Conservation (phyloP, 2,329 filamentous ascomycete species). For the Colletotrichum sp. region DNA sequence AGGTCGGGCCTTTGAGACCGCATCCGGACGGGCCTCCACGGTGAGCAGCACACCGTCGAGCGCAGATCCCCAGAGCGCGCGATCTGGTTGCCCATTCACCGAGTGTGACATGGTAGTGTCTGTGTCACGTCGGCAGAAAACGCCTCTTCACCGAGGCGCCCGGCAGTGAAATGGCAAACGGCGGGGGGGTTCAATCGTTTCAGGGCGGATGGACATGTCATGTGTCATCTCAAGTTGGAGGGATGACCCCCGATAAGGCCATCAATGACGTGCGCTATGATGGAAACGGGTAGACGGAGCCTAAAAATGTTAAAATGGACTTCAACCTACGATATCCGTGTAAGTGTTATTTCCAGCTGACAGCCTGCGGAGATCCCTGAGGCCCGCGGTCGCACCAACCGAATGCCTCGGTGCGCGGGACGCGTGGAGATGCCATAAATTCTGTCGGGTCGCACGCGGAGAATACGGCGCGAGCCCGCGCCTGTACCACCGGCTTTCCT, state of each 20-base stretch:
- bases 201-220: neutral
- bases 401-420: neutral
- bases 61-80: neutral
- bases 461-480: neutral
- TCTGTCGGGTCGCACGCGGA: neutral
- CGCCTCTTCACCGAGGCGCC: neutral
- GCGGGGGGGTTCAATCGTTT: neutral
- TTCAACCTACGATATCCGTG: neutral
- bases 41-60: neutral
- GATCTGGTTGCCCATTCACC: constrained; percentile 5
- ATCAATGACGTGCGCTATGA: neutral
- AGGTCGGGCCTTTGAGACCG: neutral
- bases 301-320: neutral
- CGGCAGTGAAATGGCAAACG: neutral
- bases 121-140: neutral
- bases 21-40: neutral
- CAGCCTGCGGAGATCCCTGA: neutral
- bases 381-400: neutral
- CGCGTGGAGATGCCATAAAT: neutral
- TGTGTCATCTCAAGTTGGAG: neutral
- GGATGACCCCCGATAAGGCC: neutral
- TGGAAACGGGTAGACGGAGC: neutral
- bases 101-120: neutral
- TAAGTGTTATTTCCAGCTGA: neutral
- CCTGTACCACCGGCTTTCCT: neutral